These are phyloP conservation scores for Lentinula aciculospora DNA, from an alignment of 768 basidiomycete genomes.

Conservation along the genomic window DNA sequence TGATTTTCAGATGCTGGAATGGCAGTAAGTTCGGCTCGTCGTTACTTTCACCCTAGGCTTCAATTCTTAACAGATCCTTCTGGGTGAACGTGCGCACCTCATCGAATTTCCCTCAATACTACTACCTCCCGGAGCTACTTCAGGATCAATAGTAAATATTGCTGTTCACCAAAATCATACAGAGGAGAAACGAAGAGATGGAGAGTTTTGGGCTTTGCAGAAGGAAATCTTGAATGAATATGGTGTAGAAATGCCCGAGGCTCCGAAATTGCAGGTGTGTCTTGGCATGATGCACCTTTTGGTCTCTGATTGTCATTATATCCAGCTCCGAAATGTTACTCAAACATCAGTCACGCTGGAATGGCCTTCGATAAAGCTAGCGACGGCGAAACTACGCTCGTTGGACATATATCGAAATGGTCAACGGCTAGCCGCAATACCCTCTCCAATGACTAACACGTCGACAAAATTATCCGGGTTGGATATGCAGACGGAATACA, in stretches of 20 bases:
- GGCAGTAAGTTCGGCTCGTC: conserved; percentile 53
- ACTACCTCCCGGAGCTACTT: conserved; percentile 84
- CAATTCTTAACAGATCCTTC: conserved; percentile 60
- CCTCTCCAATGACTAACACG: conserved; percentile 75
- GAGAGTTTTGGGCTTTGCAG: conserved; percentile 84
- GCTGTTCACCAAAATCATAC: conserved; percentile 82
- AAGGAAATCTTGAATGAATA: conserved; percentile 71
- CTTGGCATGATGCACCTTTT: neutral
- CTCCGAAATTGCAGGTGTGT: conserved; percentile 70
- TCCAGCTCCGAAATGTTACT: conserved; percentile 83
- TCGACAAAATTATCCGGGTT: conserved; percentile 85
- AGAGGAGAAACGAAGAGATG: conserved; percentile 79
- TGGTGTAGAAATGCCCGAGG: conserved; percentile 58
- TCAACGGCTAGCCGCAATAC: conserved; percentile 82
- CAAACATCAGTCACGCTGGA: conserved; percentile 97
- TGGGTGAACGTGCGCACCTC: conserved; percentile 91
- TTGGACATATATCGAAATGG: conserved; percentile 93
- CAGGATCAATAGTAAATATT: conserved; percentile 97
- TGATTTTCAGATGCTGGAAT: conserved; percentile 74
- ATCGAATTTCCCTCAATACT: conserved; percentile 98
- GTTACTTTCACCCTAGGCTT: neutral
- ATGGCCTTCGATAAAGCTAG: conserved; percentile 85
- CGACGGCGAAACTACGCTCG: conserved; percentile 79
- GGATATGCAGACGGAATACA: conserved; percentile 78
- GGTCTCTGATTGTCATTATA: neutral